phyloP scores from a whole-genome alignment of 2,329 filamentous ascomycete species.

The Trichoderma citrinoviride region DNA sequence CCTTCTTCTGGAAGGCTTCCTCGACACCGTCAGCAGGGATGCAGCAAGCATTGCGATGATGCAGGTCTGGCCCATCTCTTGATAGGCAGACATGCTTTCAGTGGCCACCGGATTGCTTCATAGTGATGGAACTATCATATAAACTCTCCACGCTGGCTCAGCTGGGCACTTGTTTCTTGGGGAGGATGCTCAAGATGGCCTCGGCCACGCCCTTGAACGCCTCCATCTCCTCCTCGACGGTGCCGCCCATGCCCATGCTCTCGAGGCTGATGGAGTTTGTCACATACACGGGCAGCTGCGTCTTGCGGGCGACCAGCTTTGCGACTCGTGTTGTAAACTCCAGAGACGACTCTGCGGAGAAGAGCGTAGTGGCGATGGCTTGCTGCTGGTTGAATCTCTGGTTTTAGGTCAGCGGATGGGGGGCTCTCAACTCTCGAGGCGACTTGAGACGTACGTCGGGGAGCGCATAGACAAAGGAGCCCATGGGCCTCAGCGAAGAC shows the following conservation, averaged over 20 bases:
- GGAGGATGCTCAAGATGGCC: constrained; percentile 47
- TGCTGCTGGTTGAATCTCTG: constrained; percentile 56
- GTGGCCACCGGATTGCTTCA: too few species aligned
- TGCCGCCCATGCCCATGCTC: constrained; percentile 70
- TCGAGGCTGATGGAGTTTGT: constrained; percentile 81
- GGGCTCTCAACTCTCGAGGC: not conserved
- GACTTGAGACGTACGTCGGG: constrained; percentile 65
- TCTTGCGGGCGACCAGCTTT: constrained; percentile 73
- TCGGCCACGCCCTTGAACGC: constrained; percentile 73
- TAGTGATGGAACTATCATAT: not conserved
- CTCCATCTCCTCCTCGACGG: constrained; percentile 91
- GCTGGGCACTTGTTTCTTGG: not conserved
- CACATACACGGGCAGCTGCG: constrained; percentile 78
- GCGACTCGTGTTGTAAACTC: constrained; percentile 87
- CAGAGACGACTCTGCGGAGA: constrained; percentile 68
- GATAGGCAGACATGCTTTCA: not conserved
- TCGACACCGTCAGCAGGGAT: not conserved
- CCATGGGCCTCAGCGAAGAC: constrained; percentile 58
- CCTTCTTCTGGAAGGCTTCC: not conserved
- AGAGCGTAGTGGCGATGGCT: constrained; percentile 75
- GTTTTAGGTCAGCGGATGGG: constrained; percentile 11
- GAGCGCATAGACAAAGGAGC: constrained; percentile 91
- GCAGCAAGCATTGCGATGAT: not conserved
- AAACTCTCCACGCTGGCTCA: not conserved
- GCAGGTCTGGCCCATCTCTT: not conserved